A percentile compares a stretch with the other conserved stretches of the same genome.
Conservation (phyloP, 345 rosid genomes). For the Durio zibethinus region DNA sequence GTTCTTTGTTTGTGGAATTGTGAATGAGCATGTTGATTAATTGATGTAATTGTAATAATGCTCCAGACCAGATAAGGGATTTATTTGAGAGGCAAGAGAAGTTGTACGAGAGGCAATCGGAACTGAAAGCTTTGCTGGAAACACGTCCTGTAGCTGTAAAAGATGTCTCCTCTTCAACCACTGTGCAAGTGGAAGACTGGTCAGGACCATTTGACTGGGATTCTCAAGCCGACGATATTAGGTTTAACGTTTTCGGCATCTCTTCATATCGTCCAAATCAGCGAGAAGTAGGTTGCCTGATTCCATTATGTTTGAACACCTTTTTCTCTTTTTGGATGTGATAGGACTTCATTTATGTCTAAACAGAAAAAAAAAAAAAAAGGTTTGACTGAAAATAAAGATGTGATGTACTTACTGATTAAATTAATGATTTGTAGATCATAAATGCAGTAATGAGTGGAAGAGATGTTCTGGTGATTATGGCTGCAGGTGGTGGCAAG, state of each 20-base stretch:
- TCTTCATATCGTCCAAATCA: constrained; percentile 78
- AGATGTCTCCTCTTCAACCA: constrained; percentile 24
- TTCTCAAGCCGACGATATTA: constrained; percentile 62
- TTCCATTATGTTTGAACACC: neutral
- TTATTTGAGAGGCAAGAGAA: constrained; percentile 76
- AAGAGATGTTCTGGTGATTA: constrained; percentile 83
- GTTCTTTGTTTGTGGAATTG: neutral
- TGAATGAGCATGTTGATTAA: constrained; percentile 3
- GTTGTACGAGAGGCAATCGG: constrained; percentile 63
- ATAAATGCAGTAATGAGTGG: constrained; percentile 79
- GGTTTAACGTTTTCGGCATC: constrained; percentile 83
- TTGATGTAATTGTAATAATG: neutral
- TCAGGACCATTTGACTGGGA: constrained; percentile 80
- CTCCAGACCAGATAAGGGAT: constrained; percentile 58
- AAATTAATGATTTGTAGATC: constrained; percentile 39
- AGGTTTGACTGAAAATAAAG: neutral
- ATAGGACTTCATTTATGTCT: too few species aligned
- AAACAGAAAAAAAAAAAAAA: too few species aligned
- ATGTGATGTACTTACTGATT: neutral
- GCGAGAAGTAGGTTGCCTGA: constrained; percentile 52
- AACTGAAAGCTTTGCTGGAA: constrained; percentile 56
- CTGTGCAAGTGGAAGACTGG: constrained; percentile 47
- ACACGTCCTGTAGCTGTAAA: constrained; percentile 36
- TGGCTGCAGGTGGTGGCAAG: constrained; percentile 99
- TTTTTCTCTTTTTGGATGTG: neutral